Evolutionary conservation across 305 asterid species (phyloP), one percentile per base, ranked within the genome.

Genomic region (Solanum hybrid): DNA sequence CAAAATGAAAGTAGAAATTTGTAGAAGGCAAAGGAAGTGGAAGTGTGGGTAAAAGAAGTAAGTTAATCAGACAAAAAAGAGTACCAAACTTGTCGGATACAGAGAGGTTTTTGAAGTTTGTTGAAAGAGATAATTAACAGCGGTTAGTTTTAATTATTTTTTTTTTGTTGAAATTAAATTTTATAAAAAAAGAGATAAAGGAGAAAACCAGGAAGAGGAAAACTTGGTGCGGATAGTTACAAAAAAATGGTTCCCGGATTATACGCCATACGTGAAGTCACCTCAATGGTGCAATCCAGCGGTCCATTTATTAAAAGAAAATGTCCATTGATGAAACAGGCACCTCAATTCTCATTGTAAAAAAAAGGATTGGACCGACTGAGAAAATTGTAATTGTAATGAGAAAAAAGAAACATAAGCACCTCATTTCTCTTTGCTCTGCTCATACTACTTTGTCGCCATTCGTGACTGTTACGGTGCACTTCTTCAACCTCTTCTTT

Each of bases 401-500:
- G 69, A 14, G 26, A 40, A 82, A 81, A 26, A 26, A 81, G 36
- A 34, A 39, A 40, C 31, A n/a, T 69, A 5, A 34, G 42, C 83
- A 77, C 9, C 46, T 77, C 46, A 20, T 77, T 77, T 77, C 28
- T 77, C 90, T 88, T 79, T 40, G 61, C 89, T 88, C 86, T 86
- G 88, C 28, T 83, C 90, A 33, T 74, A 5, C 7, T 11, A 12
- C 12, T 86, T 93, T 93, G 95, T 94, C 92, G 35, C 89, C 86
- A 94, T 95, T 93, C 94, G 96, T 91, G 31, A 81, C 82, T 80
- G 35, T 91, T 36, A 87, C 96, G 96, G 96, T 87, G 92, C 90
- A 73, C 87, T 79, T 87, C 37, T 91, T 93, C 95, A 91, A 94
- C 87, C 93, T 86, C 33, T 11, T 24, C 2, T 69, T 69, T 24